Evolutionary conservation across 176 grass and related monocot species (phyloP), one percentile per base, ranked within the genome.

Genomic region (Oryza glaberrima): DNA sequence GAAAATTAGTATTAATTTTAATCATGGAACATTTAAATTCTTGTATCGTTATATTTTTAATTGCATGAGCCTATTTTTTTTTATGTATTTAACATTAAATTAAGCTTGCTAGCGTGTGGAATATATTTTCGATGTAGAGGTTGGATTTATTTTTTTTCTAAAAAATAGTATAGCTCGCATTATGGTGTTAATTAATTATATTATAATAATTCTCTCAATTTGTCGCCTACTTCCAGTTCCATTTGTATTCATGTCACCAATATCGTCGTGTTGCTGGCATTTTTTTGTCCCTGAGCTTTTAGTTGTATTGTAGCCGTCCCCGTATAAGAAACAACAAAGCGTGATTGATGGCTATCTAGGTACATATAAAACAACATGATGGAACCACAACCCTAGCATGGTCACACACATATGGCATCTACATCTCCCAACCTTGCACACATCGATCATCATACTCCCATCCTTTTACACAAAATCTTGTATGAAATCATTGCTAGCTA

Each of bases 391-490:
- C 20, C 25, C 73, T 90, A 83, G 75, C 70, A 87, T 64, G 75
- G 84, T 15, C 44, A 80, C 84, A 90, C 45, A 71, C 56, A 66
- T 61, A 86, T 79, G 75, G 69, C 69, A 78, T 41, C 6, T 41
- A 41, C 7, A 41, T 87, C 83, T 87, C 83, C 67, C 79, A 74
- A 58, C 54, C n/a, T n/a, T 79, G 84, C 73, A 68, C 83, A 73
- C 83, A 85, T 44, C 43, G 43, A 44, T 44, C 43, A 44, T 83
- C 38, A 83, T 83, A 74, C 85, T 67, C 51, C 28, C 69, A 90
- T 75, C 89, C 83, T 90, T 87, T 83, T 51, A 75, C 75, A 80
- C 75, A 80, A 67, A 83, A 90, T 87, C 80, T 83, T 90, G 75
- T 60, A 49, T 54, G 70, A 35, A 87, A 90, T 87, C 80, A 83